Evolutionary conservation across 176 grass and related monocot species (phyloP).

Genomic region (Musa itinerans): DNA sequence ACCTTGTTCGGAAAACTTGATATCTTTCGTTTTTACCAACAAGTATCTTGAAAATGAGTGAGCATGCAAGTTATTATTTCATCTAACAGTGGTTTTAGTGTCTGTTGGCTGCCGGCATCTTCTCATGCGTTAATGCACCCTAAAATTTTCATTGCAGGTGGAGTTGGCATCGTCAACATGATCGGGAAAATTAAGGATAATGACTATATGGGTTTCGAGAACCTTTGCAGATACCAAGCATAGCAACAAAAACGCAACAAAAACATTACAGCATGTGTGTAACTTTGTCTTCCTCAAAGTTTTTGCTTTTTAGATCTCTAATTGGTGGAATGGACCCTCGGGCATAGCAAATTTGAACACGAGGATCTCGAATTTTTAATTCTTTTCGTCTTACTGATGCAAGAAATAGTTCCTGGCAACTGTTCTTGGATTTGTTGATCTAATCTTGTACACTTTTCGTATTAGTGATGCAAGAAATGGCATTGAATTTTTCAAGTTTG

Average conservation of each 20-base stretch:
- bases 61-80: too few relatives aligned
- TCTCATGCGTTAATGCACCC: background rate
- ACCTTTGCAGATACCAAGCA: constrained; percentile 68
- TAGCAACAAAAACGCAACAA: background rate
- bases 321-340: background rate
- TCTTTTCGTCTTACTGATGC: too few relatives aligned
- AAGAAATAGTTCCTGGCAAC: too few relatives aligned
- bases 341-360: background rate
- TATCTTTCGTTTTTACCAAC: too few relatives aligned
- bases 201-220: constrained; percentile 82
- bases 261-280: background rate
- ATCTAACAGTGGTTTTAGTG: background rate
- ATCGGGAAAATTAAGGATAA: constrained; percentile 43
- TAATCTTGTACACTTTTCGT: too few relatives aligned
- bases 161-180: constrained; percentile 77
- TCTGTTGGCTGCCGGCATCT: background rate
- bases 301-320: background rate
- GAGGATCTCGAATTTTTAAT: too few relatives aligned
- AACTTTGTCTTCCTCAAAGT: background rate
- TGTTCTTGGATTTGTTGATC: too few relatives aligned
- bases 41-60: too few relatives aligned
- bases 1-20: too few relatives aligned
- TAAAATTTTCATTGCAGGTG: constrained; percentile 32
- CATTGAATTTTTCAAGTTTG: too few relatives aligned
- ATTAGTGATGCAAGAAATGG: too few relatives aligned